phyloP scores from a whole-genome alignment of 441 rosid genomes.

The Brassica hybrid region DNA sequence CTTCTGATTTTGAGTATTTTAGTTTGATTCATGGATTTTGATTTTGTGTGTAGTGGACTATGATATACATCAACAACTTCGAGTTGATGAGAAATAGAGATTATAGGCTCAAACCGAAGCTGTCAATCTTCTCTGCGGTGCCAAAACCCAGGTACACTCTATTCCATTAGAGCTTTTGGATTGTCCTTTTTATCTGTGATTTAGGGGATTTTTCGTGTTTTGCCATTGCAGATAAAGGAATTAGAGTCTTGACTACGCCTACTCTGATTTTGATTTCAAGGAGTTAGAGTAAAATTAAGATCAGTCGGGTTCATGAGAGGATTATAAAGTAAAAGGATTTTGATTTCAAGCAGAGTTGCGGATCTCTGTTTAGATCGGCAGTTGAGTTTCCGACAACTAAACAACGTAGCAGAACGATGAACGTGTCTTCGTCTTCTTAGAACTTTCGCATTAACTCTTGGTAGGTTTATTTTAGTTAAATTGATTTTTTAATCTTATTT shows the following conservation, averaged over 20 bases:
- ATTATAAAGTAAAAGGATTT: not conserved
- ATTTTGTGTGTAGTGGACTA: no score
- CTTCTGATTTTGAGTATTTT: no score
- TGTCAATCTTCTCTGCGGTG: no score
- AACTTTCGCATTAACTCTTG: not conserved
- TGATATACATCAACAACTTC: no score
- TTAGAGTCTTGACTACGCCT: slow-evolving; percentile 84
- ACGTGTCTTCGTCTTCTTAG: not conserved
- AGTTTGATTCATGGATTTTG: no score
- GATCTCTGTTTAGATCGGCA: not conserved
- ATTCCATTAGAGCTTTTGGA: no score
- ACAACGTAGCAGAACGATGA: not conserved
- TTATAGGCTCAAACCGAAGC: no score
- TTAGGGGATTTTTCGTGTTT: slow-evolving; percentile 22
- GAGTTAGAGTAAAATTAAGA: no score
- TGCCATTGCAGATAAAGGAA: slow-evolving; percentile 63
- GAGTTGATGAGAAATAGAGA: no score
- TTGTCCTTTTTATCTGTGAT: slow-evolving; percentile 4
- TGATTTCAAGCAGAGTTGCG: not conserved
- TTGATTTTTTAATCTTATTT: not conserved
- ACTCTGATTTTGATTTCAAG: slow-evolving; percentile 70
- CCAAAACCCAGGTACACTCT: no score
- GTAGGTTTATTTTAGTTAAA: not conserved
- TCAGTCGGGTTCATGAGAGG: not conserved
- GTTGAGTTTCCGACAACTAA: not conserved